These are phyloP conservation scores for Penicillium expansum DNA, from an alignment of 2,329 filamentous ascomycete species.

Conservation along the genomic window DNA sequence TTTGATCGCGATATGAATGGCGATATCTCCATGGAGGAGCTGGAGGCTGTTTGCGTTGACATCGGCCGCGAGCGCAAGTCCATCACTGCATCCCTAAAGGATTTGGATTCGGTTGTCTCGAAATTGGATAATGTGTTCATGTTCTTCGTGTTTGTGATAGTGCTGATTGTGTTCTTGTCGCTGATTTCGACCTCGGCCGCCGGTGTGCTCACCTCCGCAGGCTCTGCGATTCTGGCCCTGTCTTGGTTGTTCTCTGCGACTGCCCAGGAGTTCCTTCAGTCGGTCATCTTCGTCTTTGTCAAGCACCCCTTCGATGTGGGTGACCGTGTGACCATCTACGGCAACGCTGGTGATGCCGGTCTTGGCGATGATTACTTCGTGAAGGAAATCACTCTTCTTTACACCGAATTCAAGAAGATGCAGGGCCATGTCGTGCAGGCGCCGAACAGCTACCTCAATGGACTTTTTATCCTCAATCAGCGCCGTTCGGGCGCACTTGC, in stretches of 20 bases:
- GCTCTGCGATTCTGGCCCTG: constrained; percentile 80
- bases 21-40: constrained; percentile 91
- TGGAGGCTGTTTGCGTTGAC: constrained; percentile 89
- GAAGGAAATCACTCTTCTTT: constrained; percentile 86
- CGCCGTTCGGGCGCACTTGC: constrained; percentile 83
- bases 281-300: constrained; percentile 91
- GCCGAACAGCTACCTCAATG: constrained; percentile 90
- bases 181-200: constrained; percentile 89
- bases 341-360: constrained; percentile 75
- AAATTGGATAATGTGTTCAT: constrained; percentile 88
- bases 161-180: constrained; percentile 81
- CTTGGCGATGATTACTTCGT: constrained; percentile 93
- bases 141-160: constrained; percentile 78
- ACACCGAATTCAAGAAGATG: constrained; percentile 99
- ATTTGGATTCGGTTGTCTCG: constrained; percentile 86
- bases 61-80: constrained; percentile 93
- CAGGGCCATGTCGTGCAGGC: constrained; percentile 94
- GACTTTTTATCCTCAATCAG: constrained; percentile 91
- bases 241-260: constrained; percentile 92
- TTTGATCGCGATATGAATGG: constrained; percentile 97
- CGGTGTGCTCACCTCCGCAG: constrained; percentile 82
- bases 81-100: constrained; percentile 90
- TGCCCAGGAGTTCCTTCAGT: constrained; percentile 91
- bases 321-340: constrained; percentile 87
- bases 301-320: constrained; percentile 98